phyloP scores from a whole-genome alignment of 2,329 filamentous ascomycete species.

The Neurospora sp. region DNA sequence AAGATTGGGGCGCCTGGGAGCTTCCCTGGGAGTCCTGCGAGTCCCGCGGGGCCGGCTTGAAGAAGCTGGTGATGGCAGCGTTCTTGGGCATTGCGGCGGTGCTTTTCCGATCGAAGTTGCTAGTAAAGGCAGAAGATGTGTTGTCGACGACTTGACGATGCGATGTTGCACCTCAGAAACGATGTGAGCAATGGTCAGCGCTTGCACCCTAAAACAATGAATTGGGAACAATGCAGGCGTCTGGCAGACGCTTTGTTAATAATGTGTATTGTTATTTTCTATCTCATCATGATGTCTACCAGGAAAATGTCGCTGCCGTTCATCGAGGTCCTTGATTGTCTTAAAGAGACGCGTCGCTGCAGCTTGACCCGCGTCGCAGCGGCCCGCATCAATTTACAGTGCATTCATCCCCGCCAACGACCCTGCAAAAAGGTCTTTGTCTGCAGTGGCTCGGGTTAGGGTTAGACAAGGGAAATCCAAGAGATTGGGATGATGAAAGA shows the following conservation, averaged over 20 bases:
- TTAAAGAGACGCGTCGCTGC: neutral
- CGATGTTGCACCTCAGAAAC: neutral
- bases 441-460: neutral
- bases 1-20: neutral
- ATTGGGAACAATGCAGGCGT: no score
- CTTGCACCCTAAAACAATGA: no score
- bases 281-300: neutral
- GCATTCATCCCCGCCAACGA: neutral
- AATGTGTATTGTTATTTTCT: neutral
- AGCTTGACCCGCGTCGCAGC: neutral
- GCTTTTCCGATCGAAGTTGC: neutral
- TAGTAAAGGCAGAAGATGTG: neutral
- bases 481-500: neutral
- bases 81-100: conserved; percentile 16
- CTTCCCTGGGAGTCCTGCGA: neutral
- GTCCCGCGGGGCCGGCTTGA: conserved; percentile 20
- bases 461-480: neutral
- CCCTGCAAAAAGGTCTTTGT: neutral
- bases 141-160: neutral
- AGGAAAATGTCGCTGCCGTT: neutral
- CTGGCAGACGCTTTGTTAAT: neutral
- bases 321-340: neutral
- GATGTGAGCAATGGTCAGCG: neutral
- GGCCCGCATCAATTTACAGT: neutral
- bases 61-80: conserved; percentile 29